Percentiles rank a stretch among this genome's conserved stretches.
Evolutionary conservation across 169 alveolate species (phyloP).

Genomic region (Hepatocystis sp.): DNA sequence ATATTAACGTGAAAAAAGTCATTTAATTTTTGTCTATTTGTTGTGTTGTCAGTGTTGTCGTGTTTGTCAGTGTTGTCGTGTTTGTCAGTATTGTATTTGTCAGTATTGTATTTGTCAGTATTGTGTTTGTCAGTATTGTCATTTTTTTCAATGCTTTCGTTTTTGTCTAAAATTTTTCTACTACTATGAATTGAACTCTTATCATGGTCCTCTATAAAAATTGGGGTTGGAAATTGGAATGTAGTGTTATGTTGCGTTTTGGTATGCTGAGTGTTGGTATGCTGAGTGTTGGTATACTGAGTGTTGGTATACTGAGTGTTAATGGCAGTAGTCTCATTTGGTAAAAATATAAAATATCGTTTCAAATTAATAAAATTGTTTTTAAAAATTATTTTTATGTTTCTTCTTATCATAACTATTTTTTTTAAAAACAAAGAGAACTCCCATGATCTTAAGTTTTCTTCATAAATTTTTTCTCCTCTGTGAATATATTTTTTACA

Average conservation of each 20-base stretch:
- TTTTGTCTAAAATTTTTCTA: too few species aligned
- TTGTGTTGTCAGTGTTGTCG: neutral
- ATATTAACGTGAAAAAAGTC: slow-evolving; percentile 10
- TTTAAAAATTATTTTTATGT: slow-evolving; percentile 8
- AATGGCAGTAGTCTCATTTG: slow-evolving; percentile 1
- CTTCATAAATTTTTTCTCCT: slow-evolving; percentile 55
- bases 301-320: neutral
- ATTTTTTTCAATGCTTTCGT: too few species aligned
- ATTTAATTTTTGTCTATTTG: slow-evolving; percentile 20
- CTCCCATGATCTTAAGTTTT: slow-evolving; percentile 70
- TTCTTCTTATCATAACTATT: slow-evolving; percentile 58
- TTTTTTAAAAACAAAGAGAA: slow-evolving; percentile 38
- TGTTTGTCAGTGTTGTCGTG: neutral
- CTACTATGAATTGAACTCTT: too few species aligned
- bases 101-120: too few species aligned
- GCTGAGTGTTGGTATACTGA: too few species aligned
- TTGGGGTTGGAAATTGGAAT: too few species aligned
- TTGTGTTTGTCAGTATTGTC: too few species aligned
- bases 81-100: too few species aligned
- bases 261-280: too few species aligned
- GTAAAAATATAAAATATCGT: slow-evolving; percentile 22
- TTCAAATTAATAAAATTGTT: slow-evolving; percentile 26
- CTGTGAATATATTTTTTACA: slow-evolving; percentile 56
- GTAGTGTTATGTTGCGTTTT: too few species aligned
- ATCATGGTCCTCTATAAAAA: too few species aligned